phyloP scores from a whole-genome alignment of 106 monocot genomes.

The Dioscorea dumetorum region DNA sequence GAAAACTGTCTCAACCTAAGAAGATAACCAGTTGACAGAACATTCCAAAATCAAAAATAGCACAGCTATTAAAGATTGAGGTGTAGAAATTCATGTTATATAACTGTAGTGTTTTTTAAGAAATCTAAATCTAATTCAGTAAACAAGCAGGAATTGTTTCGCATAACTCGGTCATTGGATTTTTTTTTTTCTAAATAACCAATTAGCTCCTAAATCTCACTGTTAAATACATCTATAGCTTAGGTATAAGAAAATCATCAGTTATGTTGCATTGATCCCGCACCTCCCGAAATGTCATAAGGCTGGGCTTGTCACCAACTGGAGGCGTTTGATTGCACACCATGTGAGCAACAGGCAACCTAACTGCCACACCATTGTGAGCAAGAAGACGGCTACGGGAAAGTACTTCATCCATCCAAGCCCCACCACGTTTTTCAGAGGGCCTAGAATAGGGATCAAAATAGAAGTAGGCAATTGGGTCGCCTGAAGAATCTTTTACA shows the following conservation, averaged over 20 bases:
- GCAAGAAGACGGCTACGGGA: conserved; percentile 85
- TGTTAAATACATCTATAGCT: too few species aligned
- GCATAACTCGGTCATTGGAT: too few species aligned
- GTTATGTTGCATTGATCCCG: too few species aligned
- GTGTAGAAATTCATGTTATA: too few species aligned
- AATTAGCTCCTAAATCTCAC: too few species aligned
- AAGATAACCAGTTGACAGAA: background rate
- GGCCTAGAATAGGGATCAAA: conserved; percentile 99
- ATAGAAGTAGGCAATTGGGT: conserved; percentile 91
- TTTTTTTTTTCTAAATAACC: too few species aligned
- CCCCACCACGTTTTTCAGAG: conserved; percentile 95
- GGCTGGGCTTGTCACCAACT: conserved; percentile 87
- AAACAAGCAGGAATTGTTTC: too few species aligned
- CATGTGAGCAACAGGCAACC: conserved; percentile 91
- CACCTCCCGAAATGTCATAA: conserved; percentile 99
- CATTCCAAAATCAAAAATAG: too few species aligned
- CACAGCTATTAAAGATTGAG: too few species aligned
- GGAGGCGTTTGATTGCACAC: conserved; percentile 99
- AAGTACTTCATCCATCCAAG: conserved; percentile 99
- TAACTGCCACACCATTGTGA: conserved; percentile 51
- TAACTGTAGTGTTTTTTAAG: too few species aligned
- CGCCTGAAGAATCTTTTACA: conserved; percentile 79
- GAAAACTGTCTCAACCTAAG: conserved; percentile 94
- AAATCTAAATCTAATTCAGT: too few species aligned
- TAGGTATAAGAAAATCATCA: too few species aligned